Base-by-base conservation (phyloP, 768 basidiomycete genomes). In the Mycena vulgaris region DNA sequence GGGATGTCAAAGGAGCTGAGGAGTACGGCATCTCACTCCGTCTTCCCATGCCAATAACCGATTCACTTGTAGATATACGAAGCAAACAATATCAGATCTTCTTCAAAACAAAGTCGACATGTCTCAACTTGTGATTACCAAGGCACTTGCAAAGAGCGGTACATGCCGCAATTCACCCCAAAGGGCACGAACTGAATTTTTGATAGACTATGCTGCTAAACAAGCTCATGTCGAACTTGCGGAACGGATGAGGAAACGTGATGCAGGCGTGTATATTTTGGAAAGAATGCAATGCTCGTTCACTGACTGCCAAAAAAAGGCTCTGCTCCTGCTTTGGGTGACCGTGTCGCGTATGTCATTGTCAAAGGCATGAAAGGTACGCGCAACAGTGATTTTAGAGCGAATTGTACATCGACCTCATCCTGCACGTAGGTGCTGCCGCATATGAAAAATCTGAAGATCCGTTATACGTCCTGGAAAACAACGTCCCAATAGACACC, bases 361-460 rank as follows among this genome's bases (percentile, higher is more conserved):
- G 89, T 99, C 79, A 99, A 99, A 80, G 95, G 95, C 6, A 93
- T 94, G 69, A 98, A 97, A 85, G 95, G 94, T 93, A 67, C 17
- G 77, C 66, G 35, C 30, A 10, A 30, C n/a, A 48, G 21, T 8
- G 25, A 45, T 48, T 47, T 19, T 28, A 14, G 8, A 17, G 0
- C 31, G 11, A 61, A 39, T 58, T n/a, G 14, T n/a, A 11, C 39
- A 51, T 45, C 25, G 16, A 47, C 35, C 62, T 51, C 28, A 28
- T 27, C 16, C n/a, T 45, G 3, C 59, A n/a, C 19, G 31, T n/a
- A 95, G 95, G 95, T 75, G 97, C 98, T 16, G 96, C 96, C 19
- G 98, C 97, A 19, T 99, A 98, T 74, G 97, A 99, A 78, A 99
- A 99, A 80, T 98, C 97, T 0, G 98, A 99, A 78, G 98, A 99